phyloP scores from a whole-genome alignment of 805 yeast species.

The Nakazawaea wyomingensis region DNA sequence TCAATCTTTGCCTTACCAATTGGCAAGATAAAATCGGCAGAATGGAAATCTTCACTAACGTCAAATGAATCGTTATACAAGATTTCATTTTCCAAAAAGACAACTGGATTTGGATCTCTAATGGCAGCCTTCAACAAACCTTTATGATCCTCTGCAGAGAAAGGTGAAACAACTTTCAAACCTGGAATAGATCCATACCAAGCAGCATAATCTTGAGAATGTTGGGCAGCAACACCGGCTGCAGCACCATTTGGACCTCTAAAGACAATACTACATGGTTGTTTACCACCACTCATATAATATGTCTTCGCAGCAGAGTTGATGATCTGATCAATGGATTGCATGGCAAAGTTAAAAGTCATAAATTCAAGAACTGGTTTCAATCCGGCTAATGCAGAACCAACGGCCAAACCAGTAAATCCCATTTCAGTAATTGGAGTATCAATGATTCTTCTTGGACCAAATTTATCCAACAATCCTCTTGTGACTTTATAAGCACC shows the following conservation, averaged over 20 bases:
- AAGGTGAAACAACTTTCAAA: constrained; percentile 93
- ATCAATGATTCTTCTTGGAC: constrained; percentile 88
- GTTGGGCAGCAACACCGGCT: constrained; percentile 99
- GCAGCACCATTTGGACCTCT: constrained; percentile 99
- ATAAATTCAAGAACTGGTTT: constrained; percentile 97
- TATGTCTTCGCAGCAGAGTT: constrained; percentile 98
- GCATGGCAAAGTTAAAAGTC: constrained; percentile 99
- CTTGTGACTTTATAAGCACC: constrained; percentile 98
- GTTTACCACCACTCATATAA: constrained; percentile 99
- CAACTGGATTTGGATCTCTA: constrained; percentile 98
- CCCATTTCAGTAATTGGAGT: constrained; percentile 99
- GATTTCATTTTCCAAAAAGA: constrained; percentile 93
- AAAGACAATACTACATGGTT: constrained; percentile 94
- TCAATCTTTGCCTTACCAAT: constrained; percentile 95
- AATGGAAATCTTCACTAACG: constrained; percentile 81
- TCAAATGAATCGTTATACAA: constrained; percentile 89
- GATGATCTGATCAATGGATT: constrained; percentile 96
- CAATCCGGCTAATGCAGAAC: constrained; percentile 94
- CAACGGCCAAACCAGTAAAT: constrained; percentile 90
- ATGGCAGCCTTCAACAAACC: constrained; percentile 95
- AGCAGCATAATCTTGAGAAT: constrained; percentile 94
- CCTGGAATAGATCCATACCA: constrained; percentile 99
- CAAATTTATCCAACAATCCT: constrained; percentile 92
- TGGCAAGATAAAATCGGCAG: constrained; percentile 87
- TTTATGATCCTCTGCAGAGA: constrained; percentile 91